Conservation (phyloP, 1,139 yeast genomes). For the Yamadazyma buinensis region DNA sequence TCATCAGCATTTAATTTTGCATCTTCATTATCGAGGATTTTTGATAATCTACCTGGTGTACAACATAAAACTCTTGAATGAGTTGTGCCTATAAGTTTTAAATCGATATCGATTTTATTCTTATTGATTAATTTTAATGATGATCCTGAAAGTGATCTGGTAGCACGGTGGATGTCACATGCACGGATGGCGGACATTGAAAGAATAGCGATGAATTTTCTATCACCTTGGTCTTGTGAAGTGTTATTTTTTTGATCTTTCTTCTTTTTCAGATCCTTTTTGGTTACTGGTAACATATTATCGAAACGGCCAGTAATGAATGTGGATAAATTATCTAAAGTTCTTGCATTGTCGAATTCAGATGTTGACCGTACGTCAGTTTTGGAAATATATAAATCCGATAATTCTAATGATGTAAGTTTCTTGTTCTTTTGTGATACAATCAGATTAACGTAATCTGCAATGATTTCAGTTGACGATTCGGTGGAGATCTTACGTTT, state of each 20-base stretch:
- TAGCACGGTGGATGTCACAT: slow-evolving; percentile 66
- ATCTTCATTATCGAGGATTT: slow-evolving; percentile 41
- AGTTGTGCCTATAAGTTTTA: slow-evolving; percentile 47
- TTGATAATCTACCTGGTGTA: slow-evolving; percentile 61
- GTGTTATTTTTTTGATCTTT: slow-evolving; percentile 13
- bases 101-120: slow-evolving; percentile 59
- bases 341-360: slow-evolving; percentile 44
- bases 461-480: slow-evolving; percentile 48
- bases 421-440: slow-evolving; percentile 51
- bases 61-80: slow-evolving; percentile 54
- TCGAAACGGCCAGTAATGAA: slow-evolving; percentile 43
- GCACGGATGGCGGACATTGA: slow-evolving; percentile 71
- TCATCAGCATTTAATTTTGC: slow-evolving; percentile 42
- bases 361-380: slow-evolving; percentile 48
- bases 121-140: slow-evolving; percentile 65
- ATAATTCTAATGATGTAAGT: slow-evolving; percentile 59
- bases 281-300: slow-evolving; percentile 39
- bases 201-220: slow-evolving; percentile 50
- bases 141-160: slow-evolving; percentile 50
- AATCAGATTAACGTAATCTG: slow-evolving; percentile 55
- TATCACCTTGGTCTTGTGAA: slow-evolving; percentile 5
- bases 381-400: slow-evolving; percentile 53
- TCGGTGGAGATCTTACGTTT: slow-evolving; percentile 49
- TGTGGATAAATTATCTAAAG: slow-evolving; percentile 41
- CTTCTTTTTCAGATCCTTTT: slow-evolving; percentile 21